Evolutionary conservation across 805 yeast species (phyloP).

Genomic region (Myxozyma vanderwaltii): DNA sequence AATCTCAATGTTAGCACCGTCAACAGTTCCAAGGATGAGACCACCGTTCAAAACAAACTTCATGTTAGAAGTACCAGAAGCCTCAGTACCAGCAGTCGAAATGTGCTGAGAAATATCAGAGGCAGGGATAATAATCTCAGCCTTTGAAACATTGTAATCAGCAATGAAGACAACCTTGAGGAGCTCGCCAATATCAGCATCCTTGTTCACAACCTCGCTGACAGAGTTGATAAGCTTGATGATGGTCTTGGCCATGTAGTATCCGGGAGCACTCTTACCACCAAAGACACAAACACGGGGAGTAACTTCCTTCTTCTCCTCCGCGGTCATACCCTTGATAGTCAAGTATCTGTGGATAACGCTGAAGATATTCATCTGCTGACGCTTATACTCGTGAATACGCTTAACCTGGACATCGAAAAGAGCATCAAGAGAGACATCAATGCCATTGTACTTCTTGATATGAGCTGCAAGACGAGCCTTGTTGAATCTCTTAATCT

Average conservation of each 20-base stretch:
- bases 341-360: conserved; percentile 78
- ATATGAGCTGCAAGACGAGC: conserved; percentile 64
- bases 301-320: conserved; percentile 62
- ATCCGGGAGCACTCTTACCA: conserved; percentile 98
- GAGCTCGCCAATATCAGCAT: conserved; percentile 69
- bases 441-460: conserved; percentile 62
- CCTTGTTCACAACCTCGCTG: conserved; percentile 76
- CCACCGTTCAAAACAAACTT: conserved; percentile 95
- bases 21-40: conserved; percentile 90
- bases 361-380: conserved; percentile 89
- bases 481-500: conserved; percentile 71
- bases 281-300: conserved; percentile 85
- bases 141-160: conserved; percentile 92
- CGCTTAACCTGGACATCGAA: conserved; percentile 94
- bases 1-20: conserved; percentile 95
- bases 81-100: conserved; percentile 97
- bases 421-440: conserved; percentile 69
- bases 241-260: conserved; percentile 89
- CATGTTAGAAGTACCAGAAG: conserved; percentile 95
- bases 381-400: conserved; percentile 94
- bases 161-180: conserved; percentile 87
- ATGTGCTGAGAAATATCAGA: conserved; percentile 90
- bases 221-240: conserved; percentile 84
- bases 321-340: conserved; percentile 66
- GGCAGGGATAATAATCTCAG: conserved; percentile 87